These are phyloP conservation scores for Yamadazyma laniorum DNA, from an alignment of 805 yeast species.

Conservation along the genomic window DNA sequence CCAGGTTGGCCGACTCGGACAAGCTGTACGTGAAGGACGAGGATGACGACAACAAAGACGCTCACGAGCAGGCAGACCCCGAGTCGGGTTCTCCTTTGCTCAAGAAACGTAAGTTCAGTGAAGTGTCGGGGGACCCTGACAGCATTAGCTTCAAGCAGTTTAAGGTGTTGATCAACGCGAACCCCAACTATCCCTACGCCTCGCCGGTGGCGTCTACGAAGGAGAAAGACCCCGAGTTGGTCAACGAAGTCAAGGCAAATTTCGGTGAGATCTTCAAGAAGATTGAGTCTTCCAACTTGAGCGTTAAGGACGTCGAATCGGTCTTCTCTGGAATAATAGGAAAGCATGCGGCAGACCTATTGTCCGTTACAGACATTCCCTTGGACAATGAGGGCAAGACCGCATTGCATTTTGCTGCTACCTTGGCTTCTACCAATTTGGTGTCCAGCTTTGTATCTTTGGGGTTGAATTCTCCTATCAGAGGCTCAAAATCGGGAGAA, in stretches of 20 bases:
- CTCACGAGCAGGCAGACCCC: background rate
- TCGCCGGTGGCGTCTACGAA: constrained; percentile 27
- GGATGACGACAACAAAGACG: constrained; percentile 13
- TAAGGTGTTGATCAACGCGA: constrained; percentile 11
- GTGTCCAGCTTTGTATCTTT: constrained; percentile 34
- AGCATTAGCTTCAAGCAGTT: constrained; percentile 5
- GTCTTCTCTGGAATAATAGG: constrained; percentile 23
- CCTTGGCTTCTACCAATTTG: constrained; percentile 36
- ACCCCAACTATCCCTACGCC: constrained; percentile 37
- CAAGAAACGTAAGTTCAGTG: constrained; percentile 21
- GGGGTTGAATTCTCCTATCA: constrained; percentile 35
- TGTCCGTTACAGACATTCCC: constrained; percentile 29
- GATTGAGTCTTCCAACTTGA: constrained; percentile 20
- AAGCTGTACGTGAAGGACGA: constrained; percentile 1
- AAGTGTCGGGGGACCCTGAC: background rate
- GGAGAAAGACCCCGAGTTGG: constrained; percentile 23
- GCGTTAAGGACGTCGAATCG: constrained; percentile 22
- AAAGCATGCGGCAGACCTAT: constrained; percentile 11
- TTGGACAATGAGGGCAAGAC: constrained; percentile 41
- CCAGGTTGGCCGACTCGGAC: constrained; percentile 21
- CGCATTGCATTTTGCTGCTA: constrained; percentile 43
- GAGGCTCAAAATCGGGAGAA: constrained; percentile 41
- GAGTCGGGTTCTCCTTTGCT: constrained; percentile 13
- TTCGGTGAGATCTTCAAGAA: constrained; percentile 37
- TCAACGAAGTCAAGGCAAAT: constrained; percentile 31